Evolutionary conservation across 306 rosid species (phyloP).

Genomic region (Begonia masoniana): DNA sequence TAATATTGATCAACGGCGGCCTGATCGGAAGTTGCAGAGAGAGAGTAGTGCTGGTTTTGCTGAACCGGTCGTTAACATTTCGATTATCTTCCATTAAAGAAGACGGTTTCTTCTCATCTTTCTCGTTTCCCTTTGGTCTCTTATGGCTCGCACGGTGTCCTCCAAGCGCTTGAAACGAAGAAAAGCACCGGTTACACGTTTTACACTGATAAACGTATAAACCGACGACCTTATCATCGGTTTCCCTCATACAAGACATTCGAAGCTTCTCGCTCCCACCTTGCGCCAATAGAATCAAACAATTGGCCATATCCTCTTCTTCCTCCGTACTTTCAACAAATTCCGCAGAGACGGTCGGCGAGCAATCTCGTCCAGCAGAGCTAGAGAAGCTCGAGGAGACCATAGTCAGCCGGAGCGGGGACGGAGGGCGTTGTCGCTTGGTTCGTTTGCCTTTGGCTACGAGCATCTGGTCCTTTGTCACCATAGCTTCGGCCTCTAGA

Average conservation of each 20-base stretch:
- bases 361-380: neutral
- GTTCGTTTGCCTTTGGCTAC: constrained; percentile 60
- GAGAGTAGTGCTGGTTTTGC: constrained; percentile 32
- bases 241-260: neutral
- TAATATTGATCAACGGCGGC: neutral
- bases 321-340: neutral
- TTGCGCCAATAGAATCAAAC: neutral
- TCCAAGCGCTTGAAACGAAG: constrained; percentile 85
- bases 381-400: constrained; percentile 19
- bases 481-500: constrained; percentile 8
- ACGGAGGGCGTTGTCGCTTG: constrained; percentile 44
- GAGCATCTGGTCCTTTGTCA: constrained; percentile 11
- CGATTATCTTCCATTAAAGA: no score
- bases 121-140: constrained; percentile 26
- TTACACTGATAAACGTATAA: constrained; percentile 44
- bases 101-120: no score
- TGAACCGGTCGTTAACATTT: neutral
- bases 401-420: constrained; percentile 25
- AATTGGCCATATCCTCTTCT: neutral
- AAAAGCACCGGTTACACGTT: constrained; percentile 63
- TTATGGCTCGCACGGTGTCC: constrained; percentile 91
- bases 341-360: no score
- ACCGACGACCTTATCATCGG: neutral
- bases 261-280: constrained; percentile 18
- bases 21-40: constrained; percentile 36